Base-by-base conservation (phyloP, 257 asterid genomes). In the Nemophila menziesii region DNA sequence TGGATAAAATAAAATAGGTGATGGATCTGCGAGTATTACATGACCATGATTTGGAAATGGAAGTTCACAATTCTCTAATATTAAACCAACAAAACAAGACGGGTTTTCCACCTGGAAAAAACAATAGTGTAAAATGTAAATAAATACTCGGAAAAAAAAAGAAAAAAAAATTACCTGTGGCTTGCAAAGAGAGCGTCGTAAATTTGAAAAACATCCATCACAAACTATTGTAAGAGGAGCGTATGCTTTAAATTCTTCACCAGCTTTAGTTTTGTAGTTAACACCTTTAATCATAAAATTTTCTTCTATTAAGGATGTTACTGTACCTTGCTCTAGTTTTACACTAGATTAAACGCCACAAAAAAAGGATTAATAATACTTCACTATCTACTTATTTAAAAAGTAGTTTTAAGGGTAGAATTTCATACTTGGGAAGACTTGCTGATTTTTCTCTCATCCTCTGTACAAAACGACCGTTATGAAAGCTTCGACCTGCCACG, bases 201-300 rank as follows among this genome's bases (percentile, higher is more conserved):
- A 63, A 44, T 69, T 73, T n/a, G 82, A 69, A 34, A 73, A 73
- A 56, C 82, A 73, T 17, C 82, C 82, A 50, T 73, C 82, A 44
- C 78, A 66, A 17, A 71, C 74, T 46, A 71, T 55, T 16, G 78
- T 71, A 17, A 71, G 71, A 38, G 75, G 72, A 36, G 82, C 78
- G 38, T 53, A 55, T 7, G 72, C 62, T 53, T 60, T 64, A 16
- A 56, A 51, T 54, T 59, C 72, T 49, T 56, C 41, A 21, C 75
- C 63, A 0, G 57, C 37, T 57, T 66, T 73, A 11, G 68, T 56
- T 46, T 66, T 73, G 64, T 56, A 69, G 37, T 63, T 67, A 9
- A 73, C 67, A 15, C 82, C 82, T 53, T 48, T 67, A 11, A 73
- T 26, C n/a, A 63, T 56, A 44, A 74, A 69, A 51, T 66, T 60